Base-by-base conservation (phyloP, 106 monocot genomes). In the Dactylorhiza incarnata region DNA sequence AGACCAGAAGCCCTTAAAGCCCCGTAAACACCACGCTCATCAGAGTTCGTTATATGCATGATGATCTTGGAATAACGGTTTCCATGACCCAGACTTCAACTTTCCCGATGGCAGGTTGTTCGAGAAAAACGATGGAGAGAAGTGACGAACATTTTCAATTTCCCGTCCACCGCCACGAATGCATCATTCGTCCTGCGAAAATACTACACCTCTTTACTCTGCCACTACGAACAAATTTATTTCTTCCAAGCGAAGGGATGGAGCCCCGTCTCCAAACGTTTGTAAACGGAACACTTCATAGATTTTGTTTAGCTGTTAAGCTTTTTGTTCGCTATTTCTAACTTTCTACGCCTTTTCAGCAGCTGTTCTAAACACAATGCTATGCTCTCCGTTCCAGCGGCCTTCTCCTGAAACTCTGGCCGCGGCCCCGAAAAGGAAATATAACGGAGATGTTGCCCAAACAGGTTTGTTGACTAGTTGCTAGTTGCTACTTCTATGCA, bases 151-250 rank as follows among this genome's bases (percentile, higher is more conserved):
- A 85, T 80, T 59, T 96, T 96, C 73, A 93, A 58, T 72, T 96
- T 96, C 67, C 96, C 96, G 9, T 78, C 93, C 14, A 96, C 96
- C 45, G 96, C 96, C 6, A 96, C 96, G 68, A 96, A 96, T 86
- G 96, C 96, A 72, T 96, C 96, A 23, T 96, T 87, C 76, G 83
- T 96, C 13, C 77, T 96, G 19, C 85, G 93, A 24, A 96, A 93
- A 47, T 91, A 96, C 49, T 96, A 96, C 78, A 75, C 84, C 68
- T 93, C 91, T 12, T 82, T 96, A 56, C 50, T 96, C 54, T 63
- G 80, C 76, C 96, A 91, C 74, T 96, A 89, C 54, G 96, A 96
- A 70, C 83, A 89, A 73, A 66, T 96, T n/a, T 93, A 93, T 76
- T 91, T 85, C 49, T 89, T 87, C 76, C 83, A 82, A 54, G 74